Base-by-base conservation (phyloP, 164 flowering plant species). In the Houttuynia cordata region DNA sequence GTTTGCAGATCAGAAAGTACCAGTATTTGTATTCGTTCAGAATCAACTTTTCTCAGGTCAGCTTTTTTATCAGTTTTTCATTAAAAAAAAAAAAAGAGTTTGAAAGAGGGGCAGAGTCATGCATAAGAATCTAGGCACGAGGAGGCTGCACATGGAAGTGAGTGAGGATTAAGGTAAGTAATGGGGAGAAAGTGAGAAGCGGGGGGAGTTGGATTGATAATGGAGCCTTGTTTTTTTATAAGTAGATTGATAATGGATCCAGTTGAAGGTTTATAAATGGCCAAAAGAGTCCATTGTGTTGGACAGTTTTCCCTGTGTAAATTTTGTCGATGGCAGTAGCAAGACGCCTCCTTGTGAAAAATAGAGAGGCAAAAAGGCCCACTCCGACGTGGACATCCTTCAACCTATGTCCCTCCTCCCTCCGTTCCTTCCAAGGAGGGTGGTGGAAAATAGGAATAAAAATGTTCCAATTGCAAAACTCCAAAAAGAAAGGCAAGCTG, bases 51-150 rank as follows among this genome's bases (percentile, higher is more conserved):
- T 34, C 9, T 23, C n/a, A 19, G 4, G 10, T 18, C 55, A 18
- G 20, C n/a, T 19, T 30, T 30, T 30, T 30, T n/a, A n/a, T n/a
- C n/a, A n/a, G n/a, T n/a, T 41, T 41, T 41, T 41, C 3, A 19
- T 20, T 20, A 20, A 23, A 53, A 18, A 53, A 18, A 20, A 23
- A 53, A 18, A 20, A 18, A n/a, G 23, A 0, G 20, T 0, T 22
- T 53, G 63, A 22, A 37, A 45, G 53, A 51, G 63, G 19, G 55
- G 66, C 41, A 66, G n/a, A 62, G 52, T 40, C 24, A 54, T 54
- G 30, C 17, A 23, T 59, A 24, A 67, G 80, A 79, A 79, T 79
- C 80, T 73, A 65, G 37, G 74, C 76, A 75, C 74, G 79, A 34
- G 70, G 62, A 45, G 52, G 12, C 5, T 50, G 74, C 79, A 70